Evolutionary conservation across 2,329 filamentous ascomycete genomes (phyloP).

Genomic region (Fusarium tanahbumbuense): DNA sequence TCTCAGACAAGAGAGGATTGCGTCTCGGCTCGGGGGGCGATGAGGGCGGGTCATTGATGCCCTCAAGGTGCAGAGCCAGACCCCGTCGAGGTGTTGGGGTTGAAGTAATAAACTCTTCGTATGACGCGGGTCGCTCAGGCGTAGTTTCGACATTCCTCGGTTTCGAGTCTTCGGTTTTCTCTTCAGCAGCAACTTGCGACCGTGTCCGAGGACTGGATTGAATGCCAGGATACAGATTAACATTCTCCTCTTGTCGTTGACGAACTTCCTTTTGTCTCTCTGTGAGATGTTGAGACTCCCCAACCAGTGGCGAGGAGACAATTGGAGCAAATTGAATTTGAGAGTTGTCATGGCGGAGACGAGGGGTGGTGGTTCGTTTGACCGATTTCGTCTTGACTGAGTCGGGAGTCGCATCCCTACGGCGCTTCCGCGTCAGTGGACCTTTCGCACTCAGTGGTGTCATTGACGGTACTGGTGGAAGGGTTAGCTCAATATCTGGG

Average conservation of each 20-base stretch:
- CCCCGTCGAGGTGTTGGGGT: conserved; percentile 71
- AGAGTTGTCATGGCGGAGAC: conserved; percentile 81
- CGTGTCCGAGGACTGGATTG: conserved; percentile 60
- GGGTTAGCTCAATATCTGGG: conserved; percentile 34
- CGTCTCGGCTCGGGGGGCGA: conserved; percentile 68
- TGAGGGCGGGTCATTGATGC: conserved; percentile 66
- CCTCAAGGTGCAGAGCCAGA: conserved; percentile 61
- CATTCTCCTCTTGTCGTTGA: conserved; percentile 75
- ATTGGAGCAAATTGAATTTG: conserved; percentile 82
- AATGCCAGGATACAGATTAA: conserved; percentile 75
- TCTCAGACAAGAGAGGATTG: conserved; percentile 64
- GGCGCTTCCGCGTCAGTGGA: conserved; percentile 46
- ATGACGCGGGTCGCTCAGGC: conserved; percentile 58
- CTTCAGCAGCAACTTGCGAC: conserved; percentile 37
- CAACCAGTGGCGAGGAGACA: conserved; percentile 61
- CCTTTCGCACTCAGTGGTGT: conserved; percentile 38
- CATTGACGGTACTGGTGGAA: conserved; percentile 26
- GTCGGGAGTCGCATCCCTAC: conserved; percentile 46
- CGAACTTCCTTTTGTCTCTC: conserved; percentile 83
- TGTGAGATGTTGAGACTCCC: conserved; percentile 80
- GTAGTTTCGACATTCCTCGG: conserved; percentile 54
- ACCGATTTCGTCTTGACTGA: conserved; percentile 36
- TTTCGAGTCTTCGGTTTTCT: conserved; percentile 29
- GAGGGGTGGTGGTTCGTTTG: conserved; percentile 57
- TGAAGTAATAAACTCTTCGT: conserved; percentile 66